These are phyloP conservation scores for Xylaria sp. DNA, from an alignment of 2,329 filamentous ascomycete species.

Conservation along the genomic window DNA sequence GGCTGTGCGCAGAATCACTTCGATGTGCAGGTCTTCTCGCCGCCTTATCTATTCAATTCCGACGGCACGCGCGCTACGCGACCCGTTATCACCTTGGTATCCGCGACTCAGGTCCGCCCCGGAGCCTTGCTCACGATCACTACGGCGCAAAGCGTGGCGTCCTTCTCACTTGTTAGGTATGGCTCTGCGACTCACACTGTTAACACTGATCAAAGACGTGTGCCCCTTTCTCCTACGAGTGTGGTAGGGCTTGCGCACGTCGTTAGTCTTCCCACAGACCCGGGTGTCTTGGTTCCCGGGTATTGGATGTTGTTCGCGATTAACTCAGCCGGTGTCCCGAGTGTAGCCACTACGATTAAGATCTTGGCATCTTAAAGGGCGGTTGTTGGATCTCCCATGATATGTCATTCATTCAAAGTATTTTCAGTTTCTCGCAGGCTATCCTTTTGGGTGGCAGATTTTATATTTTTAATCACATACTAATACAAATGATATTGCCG, in stretches of 20 bases:
- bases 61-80: slow-evolving; percentile 51
- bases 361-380: slow-evolving; percentile 32
- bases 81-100: slow-evolving; percentile 53
- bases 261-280: slow-evolving; percentile 53
- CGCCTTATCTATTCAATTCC: slow-evolving; percentile 60
- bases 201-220: slow-evolving; percentile 63
- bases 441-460: background rate
- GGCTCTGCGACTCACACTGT: slow-evolving; percentile 60
- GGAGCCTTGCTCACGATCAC: slow-evolving; percentile 50
- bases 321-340: slow-evolving; percentile 54
- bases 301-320: slow-evolving; percentile 61
- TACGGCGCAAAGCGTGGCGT: slow-evolving; percentile 44
- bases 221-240: slow-evolving; percentile 49
- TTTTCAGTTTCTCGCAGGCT: background rate
- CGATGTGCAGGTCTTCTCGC: slow-evolving; percentile 61
- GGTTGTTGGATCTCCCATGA: background rate
- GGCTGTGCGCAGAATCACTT: slow-evolving; percentile 58
- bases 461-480: background rate
- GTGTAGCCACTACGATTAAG: slow-evolving; percentile 53
- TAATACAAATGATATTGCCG: background rate
- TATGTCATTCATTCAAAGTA: background rate
- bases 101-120: slow-evolving; percentile 44
- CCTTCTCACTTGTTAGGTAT: slow-evolving; percentile 56
- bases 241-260: slow-evolving; percentile 47
- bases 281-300: slow-evolving; percentile 58